Conservation (phyloP, 805 yeast species). For the Candida fluviatilis region DNA sequence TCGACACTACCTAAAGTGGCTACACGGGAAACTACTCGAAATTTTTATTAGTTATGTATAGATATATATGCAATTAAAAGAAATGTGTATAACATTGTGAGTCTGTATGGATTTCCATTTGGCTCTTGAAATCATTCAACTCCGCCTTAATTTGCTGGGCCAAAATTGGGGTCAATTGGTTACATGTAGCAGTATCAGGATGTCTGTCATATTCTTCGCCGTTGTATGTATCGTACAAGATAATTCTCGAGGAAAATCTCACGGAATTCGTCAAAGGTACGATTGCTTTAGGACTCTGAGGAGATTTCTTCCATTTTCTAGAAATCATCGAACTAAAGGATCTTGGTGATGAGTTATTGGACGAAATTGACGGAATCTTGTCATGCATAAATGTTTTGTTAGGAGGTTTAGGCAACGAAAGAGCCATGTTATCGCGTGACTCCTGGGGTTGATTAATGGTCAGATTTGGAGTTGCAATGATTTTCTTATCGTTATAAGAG, state of each 20-base stretch:
- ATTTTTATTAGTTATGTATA: no score
- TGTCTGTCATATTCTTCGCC: constrained; percentile 86
- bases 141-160: constrained; percentile 87
- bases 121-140: constrained; percentile 69
- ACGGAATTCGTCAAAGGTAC: constrained; percentile 28
- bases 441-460: neutral
- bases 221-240: constrained; percentile 80
- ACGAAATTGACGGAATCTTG: constrained; percentile 23
- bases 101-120: constrained; percentile 79
- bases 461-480: neutral
- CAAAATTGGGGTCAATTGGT: constrained; percentile 78
- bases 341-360: constrained; percentile 25
- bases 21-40: no score
- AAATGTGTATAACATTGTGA: constrained; percentile 83
- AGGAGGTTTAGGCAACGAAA: constrained; percentile 12
- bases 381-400: constrained; percentile 24
- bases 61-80: constrained; percentile 35
- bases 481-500: constrained; percentile 6
- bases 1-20: no score
- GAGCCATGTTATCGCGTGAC: constrained; percentile 9
- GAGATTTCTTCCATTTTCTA: constrained; percentile 21
- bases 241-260: constrained; percentile 74
- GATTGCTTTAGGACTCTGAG: constrained; percentile 7
- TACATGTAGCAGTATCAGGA: constrained; percentile 91
- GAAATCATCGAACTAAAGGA: constrained; percentile 29